Base-by-base conservation (phyloP, 495 filamentous ascomycete species). In the Aspergillus hancockii region DNA sequence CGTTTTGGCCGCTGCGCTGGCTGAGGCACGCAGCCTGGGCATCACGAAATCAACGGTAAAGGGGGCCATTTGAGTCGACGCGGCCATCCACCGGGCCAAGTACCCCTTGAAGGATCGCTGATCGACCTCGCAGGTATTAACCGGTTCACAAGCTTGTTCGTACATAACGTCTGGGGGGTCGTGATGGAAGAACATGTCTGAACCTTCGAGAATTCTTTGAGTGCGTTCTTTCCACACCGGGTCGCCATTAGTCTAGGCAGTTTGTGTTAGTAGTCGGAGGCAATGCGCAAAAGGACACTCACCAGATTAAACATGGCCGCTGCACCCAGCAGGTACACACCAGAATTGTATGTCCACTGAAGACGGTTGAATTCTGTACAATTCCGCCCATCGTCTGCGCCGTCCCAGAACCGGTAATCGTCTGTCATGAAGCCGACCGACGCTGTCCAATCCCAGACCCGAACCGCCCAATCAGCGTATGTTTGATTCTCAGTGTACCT, bases 61-160 rank as follows among this genome's bases (percentile, higher is more conserved):
- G 3, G 92, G 90, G 0, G 87, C 90, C 50, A 93, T 67, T 62
- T 90, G 84, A 8, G 87, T 87, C 4, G 84, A 81, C 7, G 78
- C 75, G n/a, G 85, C 85, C 72, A 96, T 81, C 89, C 90, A 96
- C 23, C 92, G 89, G 22, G 90, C 77, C 16, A 93, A 77, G 74
- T 92, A 95, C 34, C 89, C 90, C 73, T 94, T 96, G 84, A 93
- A 96, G 40, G 87, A 90, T 43, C 82, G 81, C 77, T 92, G 90
- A 65, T 94, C 90, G 40, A 85, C 83, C 63, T 89, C 85, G 74
- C 90, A 92, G 8, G 73, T 82, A 46, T 78, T 69, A 52, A 76
- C 72, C 0, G 76, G 71, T 56, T 88, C 85, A 60, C 85, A 88
- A 31, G 84, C 80, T n/a, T 83, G 75, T 68, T 93, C 90, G 54